Evolutionary conservation across 176 grass and related monocot species (phyloP).

Genomic region (Lolium rigidum): DNA sequence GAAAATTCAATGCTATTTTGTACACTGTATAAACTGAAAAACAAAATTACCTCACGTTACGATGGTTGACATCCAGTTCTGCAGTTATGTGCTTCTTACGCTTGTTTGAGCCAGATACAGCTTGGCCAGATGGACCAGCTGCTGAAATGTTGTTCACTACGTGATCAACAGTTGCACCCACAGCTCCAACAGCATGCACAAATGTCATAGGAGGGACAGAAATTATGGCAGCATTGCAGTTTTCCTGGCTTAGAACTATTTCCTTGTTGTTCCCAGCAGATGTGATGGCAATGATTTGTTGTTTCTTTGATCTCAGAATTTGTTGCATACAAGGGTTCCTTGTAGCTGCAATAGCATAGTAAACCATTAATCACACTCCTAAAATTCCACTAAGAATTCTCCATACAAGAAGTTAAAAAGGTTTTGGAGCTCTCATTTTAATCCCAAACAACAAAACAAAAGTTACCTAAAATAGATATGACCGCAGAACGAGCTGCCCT

Average conservation of each 20-base stretch:
- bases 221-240: background rate
- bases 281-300: constrained; percentile 25
- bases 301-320: constrained; percentile 61
- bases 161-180: background rate
- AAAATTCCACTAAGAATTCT: background rate
- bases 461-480: constrained; percentile 70
- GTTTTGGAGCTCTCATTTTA: background rate
- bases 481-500: constrained; percentile 57
- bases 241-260: constrained; percentile 27
- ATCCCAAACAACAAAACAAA: constrained; percentile 28
- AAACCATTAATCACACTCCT: constrained; percentile 26
- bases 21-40: constrained; percentile 6
- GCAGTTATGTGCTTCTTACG: constrained; percentile 38
- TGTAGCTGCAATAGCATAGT: constrained; percentile 50
- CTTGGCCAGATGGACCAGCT: constrained; percentile 24
- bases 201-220: constrained; percentile 34
- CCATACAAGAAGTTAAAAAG: constrained; percentile 21
- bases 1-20: constrained; percentile 12
- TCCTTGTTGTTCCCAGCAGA: constrained; percentile 14
- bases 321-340: constrained; percentile 31
- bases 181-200: background rate
- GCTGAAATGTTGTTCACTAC: background rate
- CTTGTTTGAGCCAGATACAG: constrained; percentile 39
- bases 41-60: constrained; percentile 28
- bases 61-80: background rate